phyloP scores from a whole-genome alignment of 2,329 filamentous ascomycete genomes.

The Fusarium decemcellulare region DNA sequence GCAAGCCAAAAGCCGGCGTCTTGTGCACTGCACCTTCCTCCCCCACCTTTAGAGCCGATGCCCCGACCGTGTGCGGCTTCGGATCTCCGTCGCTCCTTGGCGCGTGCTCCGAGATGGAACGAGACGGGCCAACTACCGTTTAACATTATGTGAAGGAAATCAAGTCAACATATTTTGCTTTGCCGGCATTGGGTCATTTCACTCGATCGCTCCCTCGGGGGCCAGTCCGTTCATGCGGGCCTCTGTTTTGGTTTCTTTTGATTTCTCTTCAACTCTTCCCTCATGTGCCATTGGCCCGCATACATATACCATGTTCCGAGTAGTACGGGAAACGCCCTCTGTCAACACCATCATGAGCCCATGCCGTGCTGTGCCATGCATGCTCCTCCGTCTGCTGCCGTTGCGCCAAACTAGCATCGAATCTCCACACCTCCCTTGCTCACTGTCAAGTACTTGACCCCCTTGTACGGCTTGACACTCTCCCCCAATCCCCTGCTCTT shows the following conservation, averaged over 20 bases:
- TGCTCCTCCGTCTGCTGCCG: conserved; percentile 14
- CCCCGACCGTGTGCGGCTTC: conserved; percentile 43
- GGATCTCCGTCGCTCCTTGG: conserved; percentile 43
- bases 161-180: background rate
- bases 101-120: conserved; percentile 31
- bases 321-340: background rate
- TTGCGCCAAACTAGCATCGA: conserved; percentile 61
- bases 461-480: conserved; percentile 94
- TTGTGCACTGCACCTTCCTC: too few relatives aligned
- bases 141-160: conserved; percentile 8
- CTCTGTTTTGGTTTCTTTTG: conserved; percentile 16
- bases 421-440: conserved; percentile 76
- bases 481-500: conserved; percentile 90
- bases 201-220: conserved; percentile 31
- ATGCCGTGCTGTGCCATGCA: background rate
- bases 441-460: conserved; percentile 94
- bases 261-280: conserved; percentile 9
- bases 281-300: conserved; percentile 21
- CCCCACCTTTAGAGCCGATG: conserved; percentile 47
- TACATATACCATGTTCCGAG: background rate
- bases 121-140: conserved; percentile 3
- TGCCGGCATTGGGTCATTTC: conserved; percentile 19
- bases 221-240: conserved; percentile 16
- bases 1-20: conserved; percentile 19
- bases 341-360: conserved; percentile 14